Conservation (phyloP, 2,329 filamentous ascomycete species). For the Pseudomassariella vexata region DNA sequence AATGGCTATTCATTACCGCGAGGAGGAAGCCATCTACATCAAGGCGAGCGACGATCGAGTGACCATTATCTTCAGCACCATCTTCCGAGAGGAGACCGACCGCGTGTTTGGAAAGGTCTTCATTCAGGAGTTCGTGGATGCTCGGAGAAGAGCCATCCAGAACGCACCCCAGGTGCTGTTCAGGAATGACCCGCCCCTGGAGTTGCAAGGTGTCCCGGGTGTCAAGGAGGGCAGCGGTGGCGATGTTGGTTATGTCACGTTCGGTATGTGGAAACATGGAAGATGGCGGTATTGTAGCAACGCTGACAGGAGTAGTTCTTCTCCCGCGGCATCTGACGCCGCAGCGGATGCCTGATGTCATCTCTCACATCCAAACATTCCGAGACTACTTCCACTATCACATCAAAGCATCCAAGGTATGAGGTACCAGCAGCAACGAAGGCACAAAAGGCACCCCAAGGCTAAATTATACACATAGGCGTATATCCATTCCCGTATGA, state of each 20-base stretch:
- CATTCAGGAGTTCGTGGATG: constrained; percentile 97
- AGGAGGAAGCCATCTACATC: constrained; percentile 98
- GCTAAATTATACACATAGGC: constrained; percentile 44
- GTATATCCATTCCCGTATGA: constrained; percentile 98
- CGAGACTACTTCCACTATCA: constrained; percentile 99
- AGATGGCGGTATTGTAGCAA: not conserved
- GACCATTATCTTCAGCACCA: constrained; percentile 97
- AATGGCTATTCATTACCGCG: constrained; percentile 95
- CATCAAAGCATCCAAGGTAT: constrained; percentile 93
- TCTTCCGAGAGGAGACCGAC: constrained; percentile 97
- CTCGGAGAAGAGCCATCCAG: constrained; percentile 88
- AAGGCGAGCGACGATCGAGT: constrained; percentile 97
- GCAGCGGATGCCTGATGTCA: constrained; percentile 88
- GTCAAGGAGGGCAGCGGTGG: constrained; percentile 69
- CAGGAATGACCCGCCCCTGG: constrained; percentile 87
- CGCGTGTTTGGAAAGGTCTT: constrained; percentile 97
- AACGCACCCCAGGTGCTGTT: constrained; percentile 98
- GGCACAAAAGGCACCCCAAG: too few species aligned
- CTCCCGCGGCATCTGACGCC: constrained; percentile 92
- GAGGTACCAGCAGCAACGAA: too few species aligned
- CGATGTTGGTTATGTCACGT: constrained; percentile 96
- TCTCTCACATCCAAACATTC: constrained; percentile 99
- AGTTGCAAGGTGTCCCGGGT: constrained; percentile 83
- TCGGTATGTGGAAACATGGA: constrained; percentile 57
- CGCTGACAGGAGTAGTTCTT: constrained; percentile 55